phyloP scores from a whole-genome alignment of 306 rosid species.

The Rosa multiflora region DNA sequence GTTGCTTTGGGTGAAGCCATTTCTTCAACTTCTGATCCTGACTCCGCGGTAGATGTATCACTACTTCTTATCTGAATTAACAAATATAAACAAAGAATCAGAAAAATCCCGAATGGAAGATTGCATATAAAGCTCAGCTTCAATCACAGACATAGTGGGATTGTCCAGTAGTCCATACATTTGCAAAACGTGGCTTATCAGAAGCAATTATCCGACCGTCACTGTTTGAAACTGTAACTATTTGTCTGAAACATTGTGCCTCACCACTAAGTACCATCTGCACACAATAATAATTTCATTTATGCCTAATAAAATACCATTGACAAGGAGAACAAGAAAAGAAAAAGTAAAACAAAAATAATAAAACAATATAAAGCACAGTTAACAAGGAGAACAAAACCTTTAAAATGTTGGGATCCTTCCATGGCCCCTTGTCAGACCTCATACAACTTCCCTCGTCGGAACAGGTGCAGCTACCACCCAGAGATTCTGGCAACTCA shows the following conservation, averaged over 20 bases:
- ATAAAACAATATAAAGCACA: conserved; percentile 9
- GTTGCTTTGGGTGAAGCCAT: conserved; percentile 71
- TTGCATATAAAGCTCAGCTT: conserved; percentile 15
- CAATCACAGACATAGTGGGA: conserved; percentile 22
- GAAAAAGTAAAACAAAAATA: neutral
- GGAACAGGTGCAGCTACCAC: conserved; percentile 79
- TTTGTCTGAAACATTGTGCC: conserved; percentile 64
- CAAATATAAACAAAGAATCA: conserved; percentile 8
- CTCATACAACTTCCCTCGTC: conserved; percentile 80
- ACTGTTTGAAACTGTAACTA: conserved; percentile 57
- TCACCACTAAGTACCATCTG: conserved; percentile 80
- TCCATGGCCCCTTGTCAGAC: conserved; percentile 96
- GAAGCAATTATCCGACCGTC: conserved; percentile 58
- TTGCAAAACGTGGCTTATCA: conserved; percentile 54
- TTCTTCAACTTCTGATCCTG: conserved; percentile 93
- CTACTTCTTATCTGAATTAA: conserved; percentile 62
- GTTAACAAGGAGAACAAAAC: conserved; percentile 36
- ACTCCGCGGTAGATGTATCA: conserved; percentile 89
- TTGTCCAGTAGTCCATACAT: conserved; percentile 40
- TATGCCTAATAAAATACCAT: conserved; percentile 24
- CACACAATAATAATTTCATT: conserved; percentile 24
- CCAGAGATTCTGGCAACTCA: conserved; percentile 86
- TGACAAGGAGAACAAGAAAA: conserved; percentile 5
- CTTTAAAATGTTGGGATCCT: conserved; percentile 73
- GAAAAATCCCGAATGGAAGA: neutral